Evolutionary conservation across 306 rosid species (phyloP).

Genomic region (Inga laurina): DNA sequence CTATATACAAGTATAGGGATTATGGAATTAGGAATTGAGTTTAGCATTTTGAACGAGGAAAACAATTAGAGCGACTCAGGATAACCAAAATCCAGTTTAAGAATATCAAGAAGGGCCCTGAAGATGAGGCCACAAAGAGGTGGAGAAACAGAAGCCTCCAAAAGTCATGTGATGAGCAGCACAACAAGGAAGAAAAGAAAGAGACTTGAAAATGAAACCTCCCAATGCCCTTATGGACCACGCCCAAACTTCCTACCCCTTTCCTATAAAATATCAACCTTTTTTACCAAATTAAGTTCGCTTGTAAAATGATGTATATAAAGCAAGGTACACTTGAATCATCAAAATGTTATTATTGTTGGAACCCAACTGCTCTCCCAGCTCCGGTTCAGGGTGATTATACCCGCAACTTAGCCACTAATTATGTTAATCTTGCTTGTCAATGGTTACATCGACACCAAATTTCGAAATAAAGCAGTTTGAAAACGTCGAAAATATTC

Average conservation of each 20-base stretch:
- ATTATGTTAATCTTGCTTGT: background rate
- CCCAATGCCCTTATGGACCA: conserved; percentile 15
- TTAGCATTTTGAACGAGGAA: background rate
- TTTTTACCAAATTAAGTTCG: background rate
- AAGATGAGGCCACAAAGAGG: background rate
- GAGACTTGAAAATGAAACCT: conserved; percentile 36
- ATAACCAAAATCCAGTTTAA: background rate
- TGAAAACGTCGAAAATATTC: too few relatives aligned
- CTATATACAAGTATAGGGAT: background rate
- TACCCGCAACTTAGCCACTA: background rate
- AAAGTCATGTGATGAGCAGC: conserved; percentile 15
- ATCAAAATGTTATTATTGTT: background rate
- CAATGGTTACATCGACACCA: too few relatives aligned
- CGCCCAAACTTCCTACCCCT: background rate
- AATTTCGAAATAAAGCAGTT: too few relatives aligned
- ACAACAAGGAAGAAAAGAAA: background rate
- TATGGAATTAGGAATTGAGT: background rate
- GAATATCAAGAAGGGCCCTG: background rate
- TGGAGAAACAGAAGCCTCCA: background rate
- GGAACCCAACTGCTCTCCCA: background rate
- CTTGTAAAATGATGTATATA: background rate
- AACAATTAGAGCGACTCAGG: background rate
- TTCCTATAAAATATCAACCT: background rate
- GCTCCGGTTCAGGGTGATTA: background rate
- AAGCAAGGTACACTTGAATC: background rate